phyloP scores from a whole-genome alignment of 805 yeast genomes.

The Candida ortonii region DNA sequence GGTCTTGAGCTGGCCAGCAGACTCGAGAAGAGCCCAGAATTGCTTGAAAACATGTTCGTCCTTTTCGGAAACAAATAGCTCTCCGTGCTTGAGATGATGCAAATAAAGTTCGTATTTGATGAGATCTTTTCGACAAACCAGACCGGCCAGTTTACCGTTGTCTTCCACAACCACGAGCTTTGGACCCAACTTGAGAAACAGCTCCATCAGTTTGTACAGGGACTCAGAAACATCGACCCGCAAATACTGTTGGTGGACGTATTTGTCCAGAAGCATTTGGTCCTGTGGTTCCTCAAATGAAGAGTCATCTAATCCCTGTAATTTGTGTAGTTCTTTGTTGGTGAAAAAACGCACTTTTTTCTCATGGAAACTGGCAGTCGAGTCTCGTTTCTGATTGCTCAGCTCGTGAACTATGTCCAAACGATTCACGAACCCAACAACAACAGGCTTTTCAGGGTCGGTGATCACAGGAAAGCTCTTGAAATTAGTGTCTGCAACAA shows the following conservation, averaged over 20 bases:
- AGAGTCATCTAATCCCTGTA: conserved; percentile 1
- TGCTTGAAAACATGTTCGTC: conserved; percentile 22
- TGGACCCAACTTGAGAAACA: conserved; percentile 81
- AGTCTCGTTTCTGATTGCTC: conserved; percentile 18
- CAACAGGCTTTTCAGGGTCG: conserved; percentile 34
- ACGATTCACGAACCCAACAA: conserved; percentile 46
- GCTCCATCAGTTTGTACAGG: conserved; percentile 58
- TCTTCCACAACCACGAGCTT: conserved; percentile 64
- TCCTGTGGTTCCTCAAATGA: conserved; percentile 4
- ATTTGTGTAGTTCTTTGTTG: conserved; percentile 5
- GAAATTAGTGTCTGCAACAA: conserved; percentile 35
- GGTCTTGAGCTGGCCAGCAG: conserved; percentile 7
- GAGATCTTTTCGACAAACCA: conserved; percentile 84
- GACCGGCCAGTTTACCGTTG: conserved; percentile 61
- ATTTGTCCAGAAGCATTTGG: conserved; percentile 25
- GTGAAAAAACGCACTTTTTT: conserved; percentile 16
- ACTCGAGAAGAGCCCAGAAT: conserved; percentile 16
- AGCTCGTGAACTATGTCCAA: conserved; percentile 37
- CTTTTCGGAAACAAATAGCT: conserved; percentile 21
- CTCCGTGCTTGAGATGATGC: conserved; percentile 28
- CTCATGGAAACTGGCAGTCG: conserved; percentile 5
- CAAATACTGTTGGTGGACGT: conserved; percentile 58
- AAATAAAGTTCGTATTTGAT: conserved; percentile 52
- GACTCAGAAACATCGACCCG: conserved; percentile 52
- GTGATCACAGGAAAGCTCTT: conserved; percentile 55